phyloP scores from a whole-genome alignment of 2,329 filamentous ascomycete species.

The Colletotrichum salicis region DNA sequence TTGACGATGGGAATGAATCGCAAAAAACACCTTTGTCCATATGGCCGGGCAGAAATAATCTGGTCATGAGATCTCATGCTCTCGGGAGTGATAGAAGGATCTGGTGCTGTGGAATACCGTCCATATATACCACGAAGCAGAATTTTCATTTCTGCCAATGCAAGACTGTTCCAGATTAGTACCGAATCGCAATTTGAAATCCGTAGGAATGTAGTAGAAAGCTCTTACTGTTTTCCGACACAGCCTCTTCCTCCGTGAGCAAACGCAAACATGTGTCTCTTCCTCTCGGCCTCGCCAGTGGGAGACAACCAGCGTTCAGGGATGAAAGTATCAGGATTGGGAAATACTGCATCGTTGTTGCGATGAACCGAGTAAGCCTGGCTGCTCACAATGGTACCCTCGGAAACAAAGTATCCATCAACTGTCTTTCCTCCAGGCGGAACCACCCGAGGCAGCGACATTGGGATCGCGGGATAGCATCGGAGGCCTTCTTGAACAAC shows the following conservation, averaged over 20 bases:
- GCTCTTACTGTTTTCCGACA: conserved; percentile 73
- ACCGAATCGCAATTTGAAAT: neutral
- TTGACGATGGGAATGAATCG: conserved; percentile 2
- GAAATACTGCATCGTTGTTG: conserved; percentile 74
- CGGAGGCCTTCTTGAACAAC: conserved; percentile 71
- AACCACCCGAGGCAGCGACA: conserved; percentile 70
- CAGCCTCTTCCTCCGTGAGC: conserved; percentile 73
- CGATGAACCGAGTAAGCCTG: conserved; percentile 71
- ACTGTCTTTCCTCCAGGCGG: conserved; percentile 64
- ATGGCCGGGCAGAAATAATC: conserved; percentile 23
- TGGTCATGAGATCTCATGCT: conserved; percentile 29
- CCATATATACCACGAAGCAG: conserved; percentile 16
- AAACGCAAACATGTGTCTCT: conserved; percentile 72
- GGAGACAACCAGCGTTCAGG: conserved; percentile 86
- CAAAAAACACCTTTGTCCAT: conserved; percentile 12
- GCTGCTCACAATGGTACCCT: conserved; percentile 66
- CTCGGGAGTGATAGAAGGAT: conserved; percentile 4
- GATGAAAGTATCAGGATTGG: conserved; percentile 78
- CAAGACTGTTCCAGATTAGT: neutral
- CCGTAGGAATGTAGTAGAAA: conserved; percentile 38
- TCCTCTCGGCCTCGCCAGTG: conserved; percentile 77
- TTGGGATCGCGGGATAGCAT: conserved; percentile 72
- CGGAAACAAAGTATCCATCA: conserved; percentile 64
- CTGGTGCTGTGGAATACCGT: conserved; percentile 1
- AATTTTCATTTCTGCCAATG: conserved; percentile 20